A percentile compares a stretch with the other conserved stretches of the same genome.
Evolutionary conservation across 345 rosid genomes (phyloP).

Genomic region (Syzygium grande): DNA sequence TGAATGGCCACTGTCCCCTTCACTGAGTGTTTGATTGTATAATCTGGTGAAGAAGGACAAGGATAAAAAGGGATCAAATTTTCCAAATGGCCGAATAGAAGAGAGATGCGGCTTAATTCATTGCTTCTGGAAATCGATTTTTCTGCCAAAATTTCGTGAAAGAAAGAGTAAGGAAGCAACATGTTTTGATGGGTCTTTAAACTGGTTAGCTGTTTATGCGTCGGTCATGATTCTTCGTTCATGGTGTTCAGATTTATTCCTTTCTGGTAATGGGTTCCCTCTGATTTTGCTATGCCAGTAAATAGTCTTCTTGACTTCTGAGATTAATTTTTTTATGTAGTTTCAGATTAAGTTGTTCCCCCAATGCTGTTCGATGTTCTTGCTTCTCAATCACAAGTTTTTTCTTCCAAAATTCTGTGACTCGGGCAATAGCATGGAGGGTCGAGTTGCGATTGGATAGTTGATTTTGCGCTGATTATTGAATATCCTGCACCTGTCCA

Average conservation of each 20-base stretch:
- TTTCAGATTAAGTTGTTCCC: background rate
- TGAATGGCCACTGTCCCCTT: background rate
- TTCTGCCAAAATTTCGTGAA: background rate
- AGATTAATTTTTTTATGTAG: background rate
- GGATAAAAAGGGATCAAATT: background rate
- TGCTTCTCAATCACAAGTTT: background rate
- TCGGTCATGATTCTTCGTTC: too few relatives aligned
- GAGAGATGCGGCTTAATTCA: background rate
- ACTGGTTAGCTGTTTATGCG: too few relatives aligned
- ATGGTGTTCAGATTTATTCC: too few relatives aligned
- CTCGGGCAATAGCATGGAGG: background rate
- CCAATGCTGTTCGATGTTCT: background rate
- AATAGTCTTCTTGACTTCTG: background rate
- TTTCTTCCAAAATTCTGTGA: background rate
- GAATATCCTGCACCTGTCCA: background rate
- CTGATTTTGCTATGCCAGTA: too few relatives aligned
- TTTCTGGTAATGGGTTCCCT: too few relatives aligned
- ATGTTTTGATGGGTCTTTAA: background rate
- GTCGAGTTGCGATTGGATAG: background rate
- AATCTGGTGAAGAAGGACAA: background rate
- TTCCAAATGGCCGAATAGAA: background rate
- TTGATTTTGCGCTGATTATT: background rate
- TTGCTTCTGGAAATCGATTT: background rate
- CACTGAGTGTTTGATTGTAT: background rate
- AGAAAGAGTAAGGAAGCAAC: background rate